phyloP scores from a whole-genome alignment of 139 green algal species.

The Chlorella vulgaris region DNA sequence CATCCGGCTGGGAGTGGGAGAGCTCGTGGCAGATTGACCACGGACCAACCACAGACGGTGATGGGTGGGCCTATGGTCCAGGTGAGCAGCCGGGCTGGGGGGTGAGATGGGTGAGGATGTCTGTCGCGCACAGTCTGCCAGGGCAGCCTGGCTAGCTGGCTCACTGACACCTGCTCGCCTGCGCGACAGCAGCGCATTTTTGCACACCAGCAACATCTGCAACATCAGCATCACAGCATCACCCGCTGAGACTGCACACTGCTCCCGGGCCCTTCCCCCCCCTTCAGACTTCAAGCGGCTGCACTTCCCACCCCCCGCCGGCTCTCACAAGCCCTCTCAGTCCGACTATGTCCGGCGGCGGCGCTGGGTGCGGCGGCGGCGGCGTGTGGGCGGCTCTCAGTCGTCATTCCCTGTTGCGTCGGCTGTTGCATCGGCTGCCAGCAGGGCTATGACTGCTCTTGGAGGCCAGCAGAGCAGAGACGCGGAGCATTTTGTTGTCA shows the following conservation, averaged over 20 bases:
- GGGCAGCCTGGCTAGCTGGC: no score
- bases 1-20: slow-evolving; percentile 78
- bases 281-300: slow-evolving; percentile 42
- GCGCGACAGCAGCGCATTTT: no score
- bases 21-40: slow-evolving; percentile 71
- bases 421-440: not conserved
- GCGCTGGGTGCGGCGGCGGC: slow-evolving; percentile 58
- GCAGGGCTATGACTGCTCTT: not conserved
- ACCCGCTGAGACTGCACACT: no score
- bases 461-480: not conserved
- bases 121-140: no score
- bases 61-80: slow-evolving; percentile 72
- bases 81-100: not conserved
- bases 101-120: not conserved
- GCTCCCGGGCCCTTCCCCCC: no score
- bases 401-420: not conserved
- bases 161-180: no score
- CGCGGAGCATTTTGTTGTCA: not conserved
- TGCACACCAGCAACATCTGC: no score
- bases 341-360: slow-evolving; percentile 60
- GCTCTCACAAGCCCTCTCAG: slow-evolving; percentile 27
- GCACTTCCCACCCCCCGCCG: slow-evolving; percentile 39
- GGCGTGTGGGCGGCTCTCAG: not conserved
- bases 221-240: no score
- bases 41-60: slow-evolving; percentile 54